Base-by-base conservation (phyloP, 2,329 filamentous ascomycete genomes). In the Juglanconis juglandina region DNA sequence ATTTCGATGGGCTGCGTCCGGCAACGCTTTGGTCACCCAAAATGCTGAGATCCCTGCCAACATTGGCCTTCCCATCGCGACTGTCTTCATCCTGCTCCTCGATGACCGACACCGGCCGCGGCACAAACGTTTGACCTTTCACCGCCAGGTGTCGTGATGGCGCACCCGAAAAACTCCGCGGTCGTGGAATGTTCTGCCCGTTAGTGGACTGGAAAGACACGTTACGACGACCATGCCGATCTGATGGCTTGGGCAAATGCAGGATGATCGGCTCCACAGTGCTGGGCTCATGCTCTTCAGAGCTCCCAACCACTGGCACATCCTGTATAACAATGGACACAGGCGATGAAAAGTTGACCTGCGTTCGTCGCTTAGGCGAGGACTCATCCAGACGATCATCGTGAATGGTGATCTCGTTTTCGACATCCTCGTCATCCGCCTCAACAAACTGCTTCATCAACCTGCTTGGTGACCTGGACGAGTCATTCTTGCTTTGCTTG, bases 321-420 rank as follows among this genome's bases (percentile, higher is more conserved):
- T 85, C 79, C 60, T 82, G 81, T 37, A 90, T 87, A 56, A 89
- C 80, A 13, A 89, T 91, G 32, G 89, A 87, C 55, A 92, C 79
- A 0, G 90, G 90, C 0, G 90, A 92, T 0, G 90, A 92, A 68
- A 93, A 92, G 8, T 89, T 88, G 60, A 96, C 92, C 0, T 90
- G 92, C n/a, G 90, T 82, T 34, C 76, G 75, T 42, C 76, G 76
- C 56, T 72, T 75, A 13, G 73, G 70, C 14, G 77, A 75, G 11
- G 76, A 76, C 39, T 74, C 72, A 4, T 76, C 75, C 47, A 78
- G 67, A 10, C 83, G 79, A 62, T 84, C 85, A 66, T 88, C 82
- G 63, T 85, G 76, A 53, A 86, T 83, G 37, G 82, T 81, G 63
- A 86, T 87, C 68, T 88, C 87, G 65, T 85, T 81, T 67, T 88